Evolutionary conservation across 2,329 filamentous ascomycete species (phyloP).

Genomic region (Microcyclospora pomicola): DNA sequence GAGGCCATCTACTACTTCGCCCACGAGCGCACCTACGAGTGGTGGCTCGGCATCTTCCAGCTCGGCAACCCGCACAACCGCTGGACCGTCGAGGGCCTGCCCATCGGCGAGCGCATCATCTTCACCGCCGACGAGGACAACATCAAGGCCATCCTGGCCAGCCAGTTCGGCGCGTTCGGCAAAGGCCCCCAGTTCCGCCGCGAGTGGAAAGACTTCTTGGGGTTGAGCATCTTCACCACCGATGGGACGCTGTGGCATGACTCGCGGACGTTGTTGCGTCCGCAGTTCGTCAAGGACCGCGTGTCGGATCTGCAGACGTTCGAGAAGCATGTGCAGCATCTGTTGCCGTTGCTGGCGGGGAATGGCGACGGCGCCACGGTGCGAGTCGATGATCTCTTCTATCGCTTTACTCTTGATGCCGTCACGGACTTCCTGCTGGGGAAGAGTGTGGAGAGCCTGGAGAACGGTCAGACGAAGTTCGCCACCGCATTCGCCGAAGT

Average conservation of each 20-base stretch:
- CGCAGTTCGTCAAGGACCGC: conserved; percentile 75
- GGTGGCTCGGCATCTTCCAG: conserved; percentile 46
- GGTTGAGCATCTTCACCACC: conserved; percentile 57
- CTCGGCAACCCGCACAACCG: conserved; percentile 23
- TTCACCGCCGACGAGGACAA: conserved; percentile 78
- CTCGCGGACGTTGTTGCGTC: conserved; percentile 67
- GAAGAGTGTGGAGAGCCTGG: conserved; percentile 50
- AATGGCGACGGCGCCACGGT: conserved; percentile 34
- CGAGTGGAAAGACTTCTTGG: conserved; percentile 64
- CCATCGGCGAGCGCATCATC: conserved; percentile 46
- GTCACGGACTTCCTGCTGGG: conserved; percentile 80
- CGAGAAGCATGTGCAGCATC: conserved; percentile 59
- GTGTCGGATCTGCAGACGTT: conserved; percentile 71
- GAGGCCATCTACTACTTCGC: conserved; percentile 36
- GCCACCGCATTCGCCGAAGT: conserved; percentile 72
- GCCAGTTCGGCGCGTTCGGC: conserved; percentile 73
- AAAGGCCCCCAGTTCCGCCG: conserved; percentile 63
- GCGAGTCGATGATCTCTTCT: conserved; percentile 65
- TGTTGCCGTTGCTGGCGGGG: conserved; percentile 50
- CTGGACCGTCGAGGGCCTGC: conserved; percentile 47
- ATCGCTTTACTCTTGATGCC: conserved; percentile 72
- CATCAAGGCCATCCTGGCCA: conserved; percentile 79
- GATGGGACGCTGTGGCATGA: conserved; percentile 68
- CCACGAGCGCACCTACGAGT: conserved; percentile 43
- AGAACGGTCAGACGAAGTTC: conserved; percentile 50